Percentiles rank a stretch among this genome's conserved stretches.
Evolutionary conservation across 2,329 filamentous ascomycete species (phyloP).

Genomic region (Proliferodiscus dingleyae): DNA sequence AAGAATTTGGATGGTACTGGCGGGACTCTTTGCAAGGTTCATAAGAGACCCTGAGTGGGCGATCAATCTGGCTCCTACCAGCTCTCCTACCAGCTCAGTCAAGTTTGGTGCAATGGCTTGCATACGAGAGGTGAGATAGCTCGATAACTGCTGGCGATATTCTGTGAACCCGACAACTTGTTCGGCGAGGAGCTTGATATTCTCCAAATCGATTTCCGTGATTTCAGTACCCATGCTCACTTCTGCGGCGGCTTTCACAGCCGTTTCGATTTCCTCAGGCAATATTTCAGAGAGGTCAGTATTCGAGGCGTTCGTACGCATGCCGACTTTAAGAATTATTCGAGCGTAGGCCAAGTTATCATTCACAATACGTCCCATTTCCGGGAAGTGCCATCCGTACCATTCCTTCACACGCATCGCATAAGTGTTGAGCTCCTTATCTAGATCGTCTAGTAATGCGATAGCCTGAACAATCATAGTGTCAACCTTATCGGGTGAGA

Average conservation of each 20-base stretch:
- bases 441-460: slow-evolving; percentile 86
- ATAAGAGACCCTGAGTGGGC: slow-evolving; percentile 91
- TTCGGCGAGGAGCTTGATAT: slow-evolving; percentile 86
- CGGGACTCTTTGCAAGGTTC: slow-evolving; percentile 90
- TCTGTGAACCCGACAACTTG: slow-evolving; percentile 91
- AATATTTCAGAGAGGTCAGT: slow-evolving; percentile 84
- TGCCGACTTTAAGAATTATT: slow-evolving; percentile 83
- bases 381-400: slow-evolving; percentile 99
- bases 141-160: slow-evolving; percentile 81
- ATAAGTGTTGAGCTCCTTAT: slow-evolving; percentile 98
- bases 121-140: slow-evolving; percentile 90
- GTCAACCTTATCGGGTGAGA: slow-evolving; percentile 97
- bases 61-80: slow-evolving; percentile 91
- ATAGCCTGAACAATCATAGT: slow-evolving; percentile 99
- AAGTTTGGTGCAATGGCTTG: slow-evolving; percentile 94
- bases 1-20: slow-evolving; percentile 94
- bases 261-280: slow-evolving; percentile 88
- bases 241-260: slow-evolving; percentile 90
- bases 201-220: slow-evolving; percentile 83
- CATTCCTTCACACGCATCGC: slow-evolving; percentile 99
- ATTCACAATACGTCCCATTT: slow-evolving; percentile 94
- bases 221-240: slow-evolving; percentile 99
- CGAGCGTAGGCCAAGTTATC: slow-evolving; percentile 94
- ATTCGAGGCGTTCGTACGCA: slow-evolving; percentile 72
- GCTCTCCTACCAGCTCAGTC: slow-evolving; percentile 85